Conservation (phyloP, 2,329 filamentous ascomycete genomes). For the Penicillium paneum region DNA sequence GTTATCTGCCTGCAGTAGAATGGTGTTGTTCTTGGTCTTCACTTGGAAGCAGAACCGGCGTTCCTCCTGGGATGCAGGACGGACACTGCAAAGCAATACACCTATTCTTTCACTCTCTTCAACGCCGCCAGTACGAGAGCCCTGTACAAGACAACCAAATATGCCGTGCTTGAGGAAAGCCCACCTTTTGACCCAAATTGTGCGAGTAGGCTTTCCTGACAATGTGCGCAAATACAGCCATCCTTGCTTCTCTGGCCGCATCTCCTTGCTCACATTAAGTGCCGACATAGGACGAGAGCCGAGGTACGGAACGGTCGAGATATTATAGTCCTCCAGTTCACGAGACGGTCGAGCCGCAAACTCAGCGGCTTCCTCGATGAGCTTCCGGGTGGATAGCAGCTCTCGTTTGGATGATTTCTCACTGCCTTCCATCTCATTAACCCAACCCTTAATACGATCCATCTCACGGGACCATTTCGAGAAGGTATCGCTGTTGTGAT, state of each 20-base stretch:
- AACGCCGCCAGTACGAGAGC: conserved; percentile 73
- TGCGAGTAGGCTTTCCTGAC: conserved; percentile 82
- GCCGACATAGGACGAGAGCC: conserved; percentile 66
- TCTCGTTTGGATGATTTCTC: conserved; percentile 80
- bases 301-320: conserved; percentile 84
- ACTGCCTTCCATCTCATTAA: conserved; percentile 87
- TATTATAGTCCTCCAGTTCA: conserved; percentile 88
- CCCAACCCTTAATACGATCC: conserved; percentile 89
- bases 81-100: conserved; percentile 87
- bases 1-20: conserved; percentile 88
- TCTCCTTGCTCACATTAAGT: conserved; percentile 52
- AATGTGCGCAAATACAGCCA: conserved; percentile 84
- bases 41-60: conserved; percentile 96
- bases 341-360: conserved; percentile 72
- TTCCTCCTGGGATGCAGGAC: conserved; percentile 87
- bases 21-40: conserved; percentile 91
- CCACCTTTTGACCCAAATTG: conserved; percentile 89
- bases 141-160: conserved; percentile 89
- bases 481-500: conserved; percentile 60
- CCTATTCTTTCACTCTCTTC: conserved; percentile 96
- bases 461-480: conserved; percentile 73
- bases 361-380: conserved; percentile 76
- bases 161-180: conserved; percentile 95
- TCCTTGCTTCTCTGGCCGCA: conserved; percentile 76
- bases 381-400: conserved; percentile 71